These are phyloP conservation scores for Boletus pseudo-olivaceus DNA, from an alignment of 768 basidiomycete genomes.

Conservation along the genomic window DNA sequence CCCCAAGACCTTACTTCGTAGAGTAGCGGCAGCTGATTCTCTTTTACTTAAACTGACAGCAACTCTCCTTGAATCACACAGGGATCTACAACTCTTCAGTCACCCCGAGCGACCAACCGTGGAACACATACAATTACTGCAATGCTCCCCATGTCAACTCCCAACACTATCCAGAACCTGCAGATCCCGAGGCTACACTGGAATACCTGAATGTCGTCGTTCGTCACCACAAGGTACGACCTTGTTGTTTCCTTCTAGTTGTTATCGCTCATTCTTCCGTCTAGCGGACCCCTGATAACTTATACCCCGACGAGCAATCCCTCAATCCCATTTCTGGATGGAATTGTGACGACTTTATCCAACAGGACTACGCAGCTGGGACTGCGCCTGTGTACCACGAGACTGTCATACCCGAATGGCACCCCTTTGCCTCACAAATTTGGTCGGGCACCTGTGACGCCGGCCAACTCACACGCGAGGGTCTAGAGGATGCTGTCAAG, in stretches of 20 bases:
- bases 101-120: conserved; percentile 39
- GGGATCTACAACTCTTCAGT: conserved; percentile 45
- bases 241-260: neutral
- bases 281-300: conserved; percentile 48
- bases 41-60: conserved; percentile 4
- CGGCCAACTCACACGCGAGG: conserved; percentile 45
- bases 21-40: neutral
- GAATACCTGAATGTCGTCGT: conserved; percentile 42
- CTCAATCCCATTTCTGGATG: conserved; percentile 39
- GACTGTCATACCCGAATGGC: conserved; percentile 36
- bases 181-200: conserved; percentile 29
- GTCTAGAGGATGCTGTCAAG: conserved; percentile 39
- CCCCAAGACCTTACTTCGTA: neutral
- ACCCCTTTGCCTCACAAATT: conserved; percentile 42
- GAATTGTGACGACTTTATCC: conserved; percentile 38
- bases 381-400: conserved; percentile 39
- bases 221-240: conserved; percentile 45
- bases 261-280: neutral
- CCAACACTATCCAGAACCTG: conserved; percentile 35
- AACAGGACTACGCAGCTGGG: conserved; percentile 39
- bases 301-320: conserved; percentile 41
- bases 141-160: conserved; percentile 47
- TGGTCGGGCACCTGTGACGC: conserved; percentile 49
- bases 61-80: conserved; percentile 3
- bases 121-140: conserved; percentile 55